Evolutionary conservation across 2,329 filamentous ascomycete species (phyloP), one percentile per base, ranked within the genome.

Genomic region (Colletotrichum musae): DNA sequence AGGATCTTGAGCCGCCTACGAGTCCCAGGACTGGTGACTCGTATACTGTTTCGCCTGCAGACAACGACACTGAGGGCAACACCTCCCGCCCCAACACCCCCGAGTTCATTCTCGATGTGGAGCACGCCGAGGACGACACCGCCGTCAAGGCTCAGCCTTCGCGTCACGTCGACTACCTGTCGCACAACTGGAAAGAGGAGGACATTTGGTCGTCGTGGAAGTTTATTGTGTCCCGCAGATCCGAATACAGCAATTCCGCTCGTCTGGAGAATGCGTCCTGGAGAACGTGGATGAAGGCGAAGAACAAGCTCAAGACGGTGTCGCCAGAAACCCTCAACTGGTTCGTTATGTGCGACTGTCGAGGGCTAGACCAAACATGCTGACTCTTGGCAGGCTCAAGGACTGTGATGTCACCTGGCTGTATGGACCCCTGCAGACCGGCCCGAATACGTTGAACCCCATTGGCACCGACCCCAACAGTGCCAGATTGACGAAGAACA

Each of bases 201-300:
- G 95, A 99, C 80, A 97, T 98, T 28, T 98, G 95, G 95, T 92
- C 93, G 6, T 98, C 95, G 1, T 98, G 96, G 96, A 91, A 94
- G 77, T 96, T 97, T 78, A 94, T 98, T 74, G 91, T 95, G 16
- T 91, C 93, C 32, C 93, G 94, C 75, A 87, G 92, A 74, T 90
- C 90, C 69, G 88, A 93, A 61, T 97, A 97, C 73, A 91, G 89
- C 74, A 95, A 98, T 79, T 89, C 92, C 43, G 91, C 91, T 41
- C 87, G 96, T 58, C 82, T 98, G 36, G 96, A 98, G 80, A 98
- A 99, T 80, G 96, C 96, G 3, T 97, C 94, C 0, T 99, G 96
- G 96, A 89, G 96, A 78, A 96, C 94, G 1, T 98, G 96, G 96
- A 93, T 94, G 78, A 98, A 98, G 81, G 88, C 93, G 57, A 97